A percentile compares a stretch with the other conserved stretches of the same genome.
These are phyloP conservation scores for Neoascochyta sp. DNA, from an alignment of 2,329 filamentous ascomycete species.

Conservation along the genomic window DNA sequence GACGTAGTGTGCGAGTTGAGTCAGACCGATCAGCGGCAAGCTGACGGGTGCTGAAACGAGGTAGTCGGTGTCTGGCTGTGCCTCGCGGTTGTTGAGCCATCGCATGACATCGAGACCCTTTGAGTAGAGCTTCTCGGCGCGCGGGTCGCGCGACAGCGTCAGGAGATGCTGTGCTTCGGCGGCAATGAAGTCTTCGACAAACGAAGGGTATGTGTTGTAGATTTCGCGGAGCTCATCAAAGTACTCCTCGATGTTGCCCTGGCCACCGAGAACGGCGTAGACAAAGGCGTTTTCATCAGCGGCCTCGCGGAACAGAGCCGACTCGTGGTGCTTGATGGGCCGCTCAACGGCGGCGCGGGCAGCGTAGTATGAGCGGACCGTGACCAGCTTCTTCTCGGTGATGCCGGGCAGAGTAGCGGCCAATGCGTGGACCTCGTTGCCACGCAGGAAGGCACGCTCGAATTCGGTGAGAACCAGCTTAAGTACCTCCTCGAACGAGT, in stretches of 20 bases:
- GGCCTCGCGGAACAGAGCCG: constrained; percentile 84
- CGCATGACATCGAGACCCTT: constrained; percentile 94
- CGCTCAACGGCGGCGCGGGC: constrained; percentile 80
- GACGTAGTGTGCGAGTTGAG: constrained; percentile 92
- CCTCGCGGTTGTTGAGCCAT: constrained; percentile 86
- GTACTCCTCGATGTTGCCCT: constrained; percentile 99
- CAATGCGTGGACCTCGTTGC: constrained; percentile 93
- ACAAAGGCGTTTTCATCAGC: constrained; percentile 78
- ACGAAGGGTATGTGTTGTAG: constrained; percentile 84
- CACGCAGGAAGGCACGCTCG: constrained; percentile 87
- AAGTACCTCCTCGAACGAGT: constrained; percentile 87
- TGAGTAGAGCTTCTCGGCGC: constrained; percentile 90
- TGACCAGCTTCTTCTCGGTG: constrained; percentile 83
- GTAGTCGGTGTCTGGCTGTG: constrained; percentile 91
- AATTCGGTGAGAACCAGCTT: constrained; percentile 94
- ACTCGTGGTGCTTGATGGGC: constrained; percentile 87
- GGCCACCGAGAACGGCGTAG: constrained; percentile 93
- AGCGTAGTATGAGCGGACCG: constrained; percentile 87
- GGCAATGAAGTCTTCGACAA: constrained; percentile 80
- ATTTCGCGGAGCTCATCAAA: constrained; percentile 95
- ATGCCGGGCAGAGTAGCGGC: constrained; percentile 85
- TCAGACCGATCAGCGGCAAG: constrained; percentile 90
- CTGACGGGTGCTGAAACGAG: constrained; percentile 57
- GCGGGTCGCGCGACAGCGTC: constrained; percentile 73
- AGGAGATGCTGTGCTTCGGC: constrained; percentile 84